Percentiles rank a stretch among this genome's conserved stretches.
Conservation (phyloP, 192 early-diverging fungal genomes). For the Backusella macrospora region DNA sequence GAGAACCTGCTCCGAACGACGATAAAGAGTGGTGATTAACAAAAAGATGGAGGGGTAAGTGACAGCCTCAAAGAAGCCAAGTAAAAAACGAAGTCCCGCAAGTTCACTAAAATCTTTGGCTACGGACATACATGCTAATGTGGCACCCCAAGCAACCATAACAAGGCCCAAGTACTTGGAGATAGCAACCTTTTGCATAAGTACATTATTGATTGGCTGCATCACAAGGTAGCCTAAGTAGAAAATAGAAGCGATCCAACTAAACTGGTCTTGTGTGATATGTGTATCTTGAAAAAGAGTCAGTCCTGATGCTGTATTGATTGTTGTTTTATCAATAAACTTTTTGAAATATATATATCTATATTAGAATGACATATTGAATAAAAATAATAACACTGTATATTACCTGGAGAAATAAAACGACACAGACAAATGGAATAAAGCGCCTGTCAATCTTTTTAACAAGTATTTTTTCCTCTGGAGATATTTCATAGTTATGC, state of each 20-base stretch:
- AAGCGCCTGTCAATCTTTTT: conserved; percentile 30
- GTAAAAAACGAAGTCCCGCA: conserved; percentile 24
- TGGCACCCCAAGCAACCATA: conserved; percentile 23
- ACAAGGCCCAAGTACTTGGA: conserved; percentile 23
- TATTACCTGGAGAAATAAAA: conserved; percentile 35
- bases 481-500: background rate
- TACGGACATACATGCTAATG: background rate
- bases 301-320: conserved; percentile 17
- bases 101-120: conserved; percentile 31
- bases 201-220: conserved; percentile 30
- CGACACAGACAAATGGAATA: conserved; percentile 25
- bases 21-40: conserved; percentile 28
- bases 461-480: conserved; percentile 26
- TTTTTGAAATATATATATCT: background rate
- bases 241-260: conserved; percentile 30
- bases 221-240: conserved; percentile 30
- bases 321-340: conserved; percentile 34
- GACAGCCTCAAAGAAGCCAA: conserved; percentile 35
- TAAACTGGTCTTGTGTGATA: conserved; percentile 17
- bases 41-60: conserved; percentile 28
- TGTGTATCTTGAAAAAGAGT: conserved; percentile 26
- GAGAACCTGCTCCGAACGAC: conserved; percentile 26
- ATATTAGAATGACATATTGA: background rate
- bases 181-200: conserved; percentile 29
- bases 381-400: too few relatives aligned